Evolutionary conservation across 768 basidiomycete species (phyloP).

Genomic region (Pleurotus djamor): DNA sequence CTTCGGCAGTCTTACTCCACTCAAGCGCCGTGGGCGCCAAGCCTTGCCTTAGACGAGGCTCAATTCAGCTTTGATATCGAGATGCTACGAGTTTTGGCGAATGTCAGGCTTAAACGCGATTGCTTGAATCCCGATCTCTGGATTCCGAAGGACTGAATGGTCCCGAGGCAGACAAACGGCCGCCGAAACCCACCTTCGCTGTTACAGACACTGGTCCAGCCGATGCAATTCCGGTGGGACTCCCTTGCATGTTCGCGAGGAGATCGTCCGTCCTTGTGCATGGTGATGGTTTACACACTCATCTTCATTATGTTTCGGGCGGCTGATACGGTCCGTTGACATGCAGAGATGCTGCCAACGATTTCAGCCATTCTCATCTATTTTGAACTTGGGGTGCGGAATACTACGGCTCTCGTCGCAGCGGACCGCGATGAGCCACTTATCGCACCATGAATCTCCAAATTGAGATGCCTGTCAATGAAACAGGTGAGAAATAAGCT

Average conservation of each 20-base stretch:
- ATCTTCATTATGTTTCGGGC: not conserved
- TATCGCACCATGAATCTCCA: not conserved
- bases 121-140: no score
- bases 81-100: not conserved
- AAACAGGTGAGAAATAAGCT: slow-evolving; percentile 4
- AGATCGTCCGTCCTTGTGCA: not conserved
- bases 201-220: not conserved
- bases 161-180: not conserved
- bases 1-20: not conserved
- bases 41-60: not conserved
- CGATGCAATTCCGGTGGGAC: not conserved
- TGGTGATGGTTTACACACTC: not conserved
- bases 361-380: not conserved
- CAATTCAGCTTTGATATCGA: not conserved
- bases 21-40: not conserved
- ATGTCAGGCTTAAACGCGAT: not conserved
- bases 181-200: not conserved
- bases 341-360: not conserved
- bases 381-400: slow-evolving; percentile 8
- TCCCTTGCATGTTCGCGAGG: not conserved
- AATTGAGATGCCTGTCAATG: not conserved
- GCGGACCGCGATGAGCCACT: not conserved
- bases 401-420: not conserved
- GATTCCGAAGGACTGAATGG: not conserved
- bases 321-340: not conserved